Conservation (phyloP, 1,284 basidiomycete genomes). For the Ceratobasidium sp. region DNA sequence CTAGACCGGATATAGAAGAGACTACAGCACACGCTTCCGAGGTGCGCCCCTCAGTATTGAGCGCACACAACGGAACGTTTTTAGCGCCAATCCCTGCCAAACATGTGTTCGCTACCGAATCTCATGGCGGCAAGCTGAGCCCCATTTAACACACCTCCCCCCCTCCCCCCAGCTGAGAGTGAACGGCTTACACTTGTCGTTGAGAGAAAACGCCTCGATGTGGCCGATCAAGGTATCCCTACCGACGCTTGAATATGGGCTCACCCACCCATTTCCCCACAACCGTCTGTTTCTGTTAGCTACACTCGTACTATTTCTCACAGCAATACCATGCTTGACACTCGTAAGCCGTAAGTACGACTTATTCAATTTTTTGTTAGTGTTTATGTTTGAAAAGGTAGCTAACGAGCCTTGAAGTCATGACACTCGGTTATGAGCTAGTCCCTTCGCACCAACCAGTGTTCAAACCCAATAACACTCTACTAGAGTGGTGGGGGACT, state of each 20-base stretch:
- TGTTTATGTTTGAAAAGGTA: neutral
- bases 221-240: too few relatives aligned
- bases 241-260: neutral
- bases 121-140: too few relatives aligned
- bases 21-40: too few relatives aligned
- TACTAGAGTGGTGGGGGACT: constrained; percentile 1
- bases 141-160: too few relatives aligned
- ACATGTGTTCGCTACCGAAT: too few relatives aligned
- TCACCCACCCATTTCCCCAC: neutral
- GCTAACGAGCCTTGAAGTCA: neutral
- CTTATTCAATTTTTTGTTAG: neutral
- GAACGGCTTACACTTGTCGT: too few relatives aligned
- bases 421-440: constrained; percentile 1
- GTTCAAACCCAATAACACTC: neutral
- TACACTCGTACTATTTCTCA: neutral
- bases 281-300: neutral
- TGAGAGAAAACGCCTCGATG: too few relatives aligned
- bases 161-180: too few relatives aligned
- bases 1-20: too few relatives aligned
- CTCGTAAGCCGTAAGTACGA: neutral
- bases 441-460: neutral
- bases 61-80: too few relatives aligned
- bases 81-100: too few relatives aligned
- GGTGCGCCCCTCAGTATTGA: too few relatives aligned
- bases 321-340: neutral